Base-by-base conservation (phyloP, 2,329 filamentous ascomycete genomes). In the Paracorniculantispora psalliotae region DNA sequence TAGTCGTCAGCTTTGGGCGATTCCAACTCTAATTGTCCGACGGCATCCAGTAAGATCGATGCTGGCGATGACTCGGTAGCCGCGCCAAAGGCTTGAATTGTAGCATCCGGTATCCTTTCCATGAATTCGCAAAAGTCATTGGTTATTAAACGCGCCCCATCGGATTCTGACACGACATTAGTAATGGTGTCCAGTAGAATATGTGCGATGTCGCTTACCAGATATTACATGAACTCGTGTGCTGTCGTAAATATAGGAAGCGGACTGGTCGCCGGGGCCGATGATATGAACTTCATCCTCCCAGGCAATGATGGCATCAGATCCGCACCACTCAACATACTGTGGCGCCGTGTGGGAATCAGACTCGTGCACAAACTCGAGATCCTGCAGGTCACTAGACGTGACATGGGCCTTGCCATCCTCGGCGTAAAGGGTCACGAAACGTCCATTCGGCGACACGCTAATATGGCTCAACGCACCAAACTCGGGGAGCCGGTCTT, bases 1-100 rank as follows among this genome's bases (percentile, higher is more conserved):
- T 97, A 93, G 67, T 99, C 94, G 67, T 99, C 94, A 8, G 94
- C 94, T 73, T 97, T 97, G 1, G 94, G 93, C 0, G 93, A 97
- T 69, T 96, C 92, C 63, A 90, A 86, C 67, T 97, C 93, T 4
- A 99, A 80, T 67, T 97, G 89, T 57, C 92, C 89, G 2, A 96
- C 89, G 0, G 94, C 94, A 72, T 99, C 94, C 0, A 99, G 80
- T 2, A 99, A 79, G n/a, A 97, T 91, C 0, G 93, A 93, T 3
- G 93, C 91, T 3, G 94, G 86, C 0, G 92, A 93, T 1, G 92
- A 93, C 59, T 91, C 91, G 2, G 93, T 94, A 1, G 91, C 91
- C 52, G 94, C 83, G 17, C 90, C 86, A 72, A 97, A 97, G 2
- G 96, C 91, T 59, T 96, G 89, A 59, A 96, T 88, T 0, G 89